phyloP scores from a whole-genome alignment of 2,329 filamentous ascomycete genomes.

The Cercospora sp. region DNA sequence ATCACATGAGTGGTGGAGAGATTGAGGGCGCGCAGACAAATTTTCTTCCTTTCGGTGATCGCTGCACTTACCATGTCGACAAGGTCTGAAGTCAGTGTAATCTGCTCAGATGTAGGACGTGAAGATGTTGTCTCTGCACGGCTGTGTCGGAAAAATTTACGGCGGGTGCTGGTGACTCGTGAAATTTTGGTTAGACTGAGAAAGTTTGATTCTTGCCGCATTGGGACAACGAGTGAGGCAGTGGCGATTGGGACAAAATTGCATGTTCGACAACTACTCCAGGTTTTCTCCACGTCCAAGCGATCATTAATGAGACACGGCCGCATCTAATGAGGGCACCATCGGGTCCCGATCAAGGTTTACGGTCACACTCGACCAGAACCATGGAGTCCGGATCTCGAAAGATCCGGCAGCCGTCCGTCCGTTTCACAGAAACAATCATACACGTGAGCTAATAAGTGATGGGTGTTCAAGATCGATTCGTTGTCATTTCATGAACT shows the following conservation, averaged over 20 bases:
- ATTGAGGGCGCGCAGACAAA: not conserved
- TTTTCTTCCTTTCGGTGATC: not conserved
- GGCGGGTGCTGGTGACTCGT: not conserved
- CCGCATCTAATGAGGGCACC: not conserved
- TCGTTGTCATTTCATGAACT: conserved; percentile 26
- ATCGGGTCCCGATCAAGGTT: not conserved
- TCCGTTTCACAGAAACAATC: not conserved
- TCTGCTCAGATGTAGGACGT: not conserved
- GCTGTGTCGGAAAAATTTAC: not conserved
- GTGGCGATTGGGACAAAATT: not conserved
- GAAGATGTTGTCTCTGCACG: not conserved
- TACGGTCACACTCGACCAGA: not conserved
- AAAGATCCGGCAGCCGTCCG: conserved; percentile 8
- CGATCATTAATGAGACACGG: not conserved
- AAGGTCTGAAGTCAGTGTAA: not conserved
- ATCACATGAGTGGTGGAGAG: not conserved
- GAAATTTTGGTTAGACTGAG: not conserved
- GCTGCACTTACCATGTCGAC: not conserved
- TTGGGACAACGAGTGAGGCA: not conserved
- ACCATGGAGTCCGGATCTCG: not conserved
- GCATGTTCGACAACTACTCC: not conserved
- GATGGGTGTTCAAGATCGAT: conserved; percentile 16
- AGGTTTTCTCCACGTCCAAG: not conserved
- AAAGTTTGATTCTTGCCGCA: conserved; percentile 6
- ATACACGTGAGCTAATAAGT: not conserved